phyloP scores from a whole-genome alignment of 129 eudicot species.

The Ambrosia artemisiifolia region DNA sequence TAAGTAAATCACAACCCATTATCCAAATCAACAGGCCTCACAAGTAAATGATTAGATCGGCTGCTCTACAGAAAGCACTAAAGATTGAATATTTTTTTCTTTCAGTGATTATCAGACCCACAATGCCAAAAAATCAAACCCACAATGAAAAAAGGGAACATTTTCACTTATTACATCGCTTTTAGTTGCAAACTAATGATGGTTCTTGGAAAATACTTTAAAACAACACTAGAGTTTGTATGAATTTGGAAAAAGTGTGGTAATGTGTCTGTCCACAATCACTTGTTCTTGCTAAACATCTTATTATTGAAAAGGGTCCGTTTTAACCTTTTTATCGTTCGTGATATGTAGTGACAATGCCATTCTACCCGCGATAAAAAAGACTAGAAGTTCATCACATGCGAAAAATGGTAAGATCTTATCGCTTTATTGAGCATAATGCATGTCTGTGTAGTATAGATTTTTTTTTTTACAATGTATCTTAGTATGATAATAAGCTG shows the following conservation, averaged over 20 bases:
- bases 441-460: conserved; percentile 14
- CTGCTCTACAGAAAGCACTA: neutral
- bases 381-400: conserved; percentile 10
- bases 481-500: conserved; percentile 8
- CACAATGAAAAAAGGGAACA: neutral
- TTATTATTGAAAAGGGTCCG: neutral
- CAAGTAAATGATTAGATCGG: neutral
- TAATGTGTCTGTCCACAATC: neutral
- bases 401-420: conserved; percentile 1
- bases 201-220: neutral
- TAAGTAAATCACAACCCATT: neutral
- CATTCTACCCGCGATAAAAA: conserved; percentile 5
- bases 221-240: neutral
- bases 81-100: neutral
- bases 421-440: neutral
- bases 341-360: conserved; percentile 31
- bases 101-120: neutral
- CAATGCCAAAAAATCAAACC: neutral
- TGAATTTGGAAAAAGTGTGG: neutral
- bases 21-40: neutral
- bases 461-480: conserved; percentile 6
- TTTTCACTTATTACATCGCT: neutral
- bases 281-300: conserved; percentile 8
- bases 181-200: neutral
- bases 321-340: conserved; percentile 7